These are phyloP conservation scores for Calonectria pseudoturangicola DNA, from an alignment of 2,329 filamentous ascomycete genomes.

Conservation along the genomic window DNA sequence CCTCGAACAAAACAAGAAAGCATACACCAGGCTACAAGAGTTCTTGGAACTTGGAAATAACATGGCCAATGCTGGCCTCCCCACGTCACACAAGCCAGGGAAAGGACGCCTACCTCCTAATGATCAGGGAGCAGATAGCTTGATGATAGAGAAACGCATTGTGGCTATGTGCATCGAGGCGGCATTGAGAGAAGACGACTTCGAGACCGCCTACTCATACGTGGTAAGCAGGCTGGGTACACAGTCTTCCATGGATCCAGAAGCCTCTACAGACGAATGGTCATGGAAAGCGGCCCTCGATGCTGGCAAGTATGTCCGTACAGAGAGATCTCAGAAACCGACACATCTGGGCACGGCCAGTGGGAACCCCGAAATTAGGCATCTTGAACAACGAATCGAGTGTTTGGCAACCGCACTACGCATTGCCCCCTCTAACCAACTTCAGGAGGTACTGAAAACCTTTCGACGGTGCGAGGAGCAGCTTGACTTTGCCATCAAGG, in stretches of 20 bases:
- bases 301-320: constrained; percentile 83
- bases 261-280: constrained; percentile 73
- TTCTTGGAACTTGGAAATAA: constrained; percentile 81
- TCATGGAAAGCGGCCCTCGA: constrained; percentile 87
- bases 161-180: constrained; percentile 88
- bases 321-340: constrained; percentile 70
- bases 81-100: constrained; percentile 40
- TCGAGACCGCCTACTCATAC: constrained; percentile 91
- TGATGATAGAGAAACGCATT: constrained; percentile 77
- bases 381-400: constrained; percentile 88
- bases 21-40: constrained; percentile 85
- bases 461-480: constrained; percentile 88
- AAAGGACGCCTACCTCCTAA: constrained; percentile 44
- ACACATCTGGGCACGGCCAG: constrained; percentile 77
- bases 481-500: constrained; percentile 78
- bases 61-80: constrained; percentile 77
- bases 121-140: constrained; percentile 56
- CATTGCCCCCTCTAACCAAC: constrained; percentile 80
- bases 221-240: constrained; percentile 80
- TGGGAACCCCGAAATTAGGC: constrained; percentile 78
- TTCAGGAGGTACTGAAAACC: constrained; percentile 84
- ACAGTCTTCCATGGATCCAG: constrained; percentile 35
- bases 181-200: constrained; percentile 84
- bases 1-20: constrained; percentile 83
- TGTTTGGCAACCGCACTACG: constrained; percentile 85